Percentiles rank a stretch among this genome's conserved stretches.
Conservation (phyloP, 192 early-diverging fungal species). For the Spinellus fusiger region DNA sequence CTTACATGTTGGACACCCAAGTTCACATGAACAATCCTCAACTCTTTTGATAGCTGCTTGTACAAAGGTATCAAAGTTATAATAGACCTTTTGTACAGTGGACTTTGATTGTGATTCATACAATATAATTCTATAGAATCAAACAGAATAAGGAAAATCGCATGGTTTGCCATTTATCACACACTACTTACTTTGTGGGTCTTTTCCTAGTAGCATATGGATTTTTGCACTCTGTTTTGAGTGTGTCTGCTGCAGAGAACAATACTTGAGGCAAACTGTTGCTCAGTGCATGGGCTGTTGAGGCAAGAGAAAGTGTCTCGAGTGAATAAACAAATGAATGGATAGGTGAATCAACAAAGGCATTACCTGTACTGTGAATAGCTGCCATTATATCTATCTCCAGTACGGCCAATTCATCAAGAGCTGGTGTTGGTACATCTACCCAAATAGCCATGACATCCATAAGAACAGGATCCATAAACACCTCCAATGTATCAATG, state of each 20-base stretch:
- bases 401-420: slow-evolving; percentile 7
- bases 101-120: slow-evolving; percentile 38
- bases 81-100: slow-evolving; percentile 34
- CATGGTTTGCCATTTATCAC: background rate
- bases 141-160: background rate
- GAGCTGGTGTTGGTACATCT: slow-evolving; percentile 25
- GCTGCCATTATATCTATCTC: slow-evolving; percentile 39
- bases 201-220: slow-evolving; percentile 37
- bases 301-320: background rate
- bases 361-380: slow-evolving; percentile 44
- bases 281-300: slow-evolving; percentile 39
- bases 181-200: slow-evolving; percentile 29
- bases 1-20: slow-evolving; percentile 46
- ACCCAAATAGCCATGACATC: slow-evolving; percentile 40
- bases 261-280: slow-evolving; percentile 30
- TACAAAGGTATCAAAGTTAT: slow-evolving; percentile 30
- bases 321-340: background rate
- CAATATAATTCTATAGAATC: slow-evolving; percentile 31
- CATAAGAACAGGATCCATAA: slow-evolving; percentile 41
- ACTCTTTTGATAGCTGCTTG: slow-evolving; percentile 28
- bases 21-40: slow-evolving; percentile 37
- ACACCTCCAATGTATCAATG: slow-evolving; percentile 44
- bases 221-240: slow-evolving; percentile 49
- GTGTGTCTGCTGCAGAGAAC: slow-evolving; percentile 19
- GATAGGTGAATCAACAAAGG: background rate